A percentile compares a stretch with the other conserved stretches of the same genome.
phyloP scores from a whole-genome alignment of 768 basidiomycete species.

The Paxillus ammoniavirescens region DNA sequence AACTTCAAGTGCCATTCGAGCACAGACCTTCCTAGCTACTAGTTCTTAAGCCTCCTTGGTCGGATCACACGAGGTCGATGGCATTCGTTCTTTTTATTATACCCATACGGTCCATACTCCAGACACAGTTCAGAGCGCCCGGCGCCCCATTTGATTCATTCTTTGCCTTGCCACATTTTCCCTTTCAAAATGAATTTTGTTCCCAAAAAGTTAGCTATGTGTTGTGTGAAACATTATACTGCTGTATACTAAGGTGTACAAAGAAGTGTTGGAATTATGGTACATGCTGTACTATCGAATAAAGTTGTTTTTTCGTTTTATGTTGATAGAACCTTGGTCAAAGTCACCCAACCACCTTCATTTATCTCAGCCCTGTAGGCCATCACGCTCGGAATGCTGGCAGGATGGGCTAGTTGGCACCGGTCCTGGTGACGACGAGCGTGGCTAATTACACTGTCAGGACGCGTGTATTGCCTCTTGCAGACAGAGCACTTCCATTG shows the following conservation, averaged over 20 bases:
- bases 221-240: slow-evolving; percentile 12
- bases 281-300: no score
- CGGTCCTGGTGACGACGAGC: neutral
- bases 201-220: neutral
- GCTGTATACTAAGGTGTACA: slow-evolving; percentile 15
- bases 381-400: slow-evolving; percentile 13
- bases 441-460: slow-evolving; percentile 16
- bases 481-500: slow-evolving; percentile 22
- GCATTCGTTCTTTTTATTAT: slow-evolving; percentile 1
- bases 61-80: neutral
- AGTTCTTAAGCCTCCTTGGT: no score
- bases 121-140: slow-evolving; percentile 7
- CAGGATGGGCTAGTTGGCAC: slow-evolving; percentile 2
- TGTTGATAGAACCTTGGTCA: slow-evolving; percentile 14
- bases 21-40: no score
- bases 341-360: slow-evolving; percentile 11
- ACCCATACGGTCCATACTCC: neutral
- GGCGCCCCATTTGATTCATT: neutral
- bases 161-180: slow-evolving; percentile 2
- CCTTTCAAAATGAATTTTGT: slow-evolving; percentile 3
- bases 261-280: neutral
- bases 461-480: slow-evolving; percentile 7
- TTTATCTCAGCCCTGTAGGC: slow-evolving; percentile 9
- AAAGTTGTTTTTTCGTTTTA: neutral
- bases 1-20: neutral